Conservation (phyloP, 1,139 yeast genomes). For the Pichia sp. region DNA sequence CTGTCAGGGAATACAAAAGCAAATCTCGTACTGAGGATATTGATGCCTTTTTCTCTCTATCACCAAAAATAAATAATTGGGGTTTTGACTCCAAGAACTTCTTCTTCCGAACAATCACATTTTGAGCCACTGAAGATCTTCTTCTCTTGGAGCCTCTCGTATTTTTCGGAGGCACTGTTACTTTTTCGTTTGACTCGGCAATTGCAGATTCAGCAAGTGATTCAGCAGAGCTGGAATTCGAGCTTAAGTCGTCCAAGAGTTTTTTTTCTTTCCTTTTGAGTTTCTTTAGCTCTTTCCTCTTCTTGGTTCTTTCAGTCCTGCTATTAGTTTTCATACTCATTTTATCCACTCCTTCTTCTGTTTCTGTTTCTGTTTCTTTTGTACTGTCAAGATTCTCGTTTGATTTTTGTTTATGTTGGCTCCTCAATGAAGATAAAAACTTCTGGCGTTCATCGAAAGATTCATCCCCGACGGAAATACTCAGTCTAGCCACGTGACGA, state of each 20-base stretch:
- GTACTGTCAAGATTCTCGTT: conserved; percentile 28
- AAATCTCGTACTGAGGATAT: conserved; percentile 50
- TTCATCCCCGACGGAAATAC: conserved; percentile 27
- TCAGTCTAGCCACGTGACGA: conserved; percentile 29
- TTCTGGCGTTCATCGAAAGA: conserved; percentile 18
- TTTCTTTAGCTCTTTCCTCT: conserved; percentile 10
- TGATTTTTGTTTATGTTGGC: conserved; percentile 31
- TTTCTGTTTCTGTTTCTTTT: conserved; percentile 8
- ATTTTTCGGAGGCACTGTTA: not conserved
- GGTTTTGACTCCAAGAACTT: conserved; percentile 35
- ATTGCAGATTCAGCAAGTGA: conserved; percentile 9
- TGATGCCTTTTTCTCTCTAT: conserved; percentile 32
- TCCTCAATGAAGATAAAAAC: conserved; percentile 21
- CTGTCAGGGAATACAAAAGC: conserved; percentile 44
- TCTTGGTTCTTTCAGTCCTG: not conserved
- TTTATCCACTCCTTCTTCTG: conserved; percentile 12
- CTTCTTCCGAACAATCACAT: conserved; percentile 29
- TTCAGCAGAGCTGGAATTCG: not conserved
- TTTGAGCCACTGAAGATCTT: conserved; percentile 39
- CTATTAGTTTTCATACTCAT: not conserved
- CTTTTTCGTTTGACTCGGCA: conserved; percentile 5
- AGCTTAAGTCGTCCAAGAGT: not conserved
- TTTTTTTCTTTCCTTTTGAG: not conserved
- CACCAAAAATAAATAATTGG: conserved; percentile 17
- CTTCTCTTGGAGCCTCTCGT: conserved; percentile 35